phyloP scores from a whole-genome alignment of 1,139 yeast genomes.

The Blastobotrys buckinghamii region DNA sequence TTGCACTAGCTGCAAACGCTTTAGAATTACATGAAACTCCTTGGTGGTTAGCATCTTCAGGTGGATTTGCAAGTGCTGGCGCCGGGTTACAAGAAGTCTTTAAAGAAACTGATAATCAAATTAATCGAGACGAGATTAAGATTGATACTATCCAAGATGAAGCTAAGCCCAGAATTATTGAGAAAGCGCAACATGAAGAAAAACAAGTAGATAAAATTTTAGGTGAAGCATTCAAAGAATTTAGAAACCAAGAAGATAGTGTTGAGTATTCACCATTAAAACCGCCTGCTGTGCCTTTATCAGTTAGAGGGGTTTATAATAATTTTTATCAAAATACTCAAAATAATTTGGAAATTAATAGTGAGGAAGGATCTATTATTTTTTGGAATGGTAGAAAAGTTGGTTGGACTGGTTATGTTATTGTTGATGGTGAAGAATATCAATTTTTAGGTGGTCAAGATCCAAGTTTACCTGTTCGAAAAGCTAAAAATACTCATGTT shows the following conservation, averaged over 20 bases:
- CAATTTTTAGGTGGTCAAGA: slow-evolving; percentile 4
- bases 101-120: background rate
- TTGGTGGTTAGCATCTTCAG: background rate
- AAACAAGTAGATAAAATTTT: background rate
- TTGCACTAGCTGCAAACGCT: background rate
- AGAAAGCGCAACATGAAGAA: no score
- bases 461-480: background rate
- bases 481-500: slow-evolving; percentile 2
- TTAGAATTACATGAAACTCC: background rate
- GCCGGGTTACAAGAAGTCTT: background rate
- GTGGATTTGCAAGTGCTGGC: background rate
- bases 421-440: slow-evolving; percentile 6
- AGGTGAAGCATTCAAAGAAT: background rate
- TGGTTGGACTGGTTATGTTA: slow-evolving; percentile 7
- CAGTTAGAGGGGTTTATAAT: slow-evolving; percentile 8
- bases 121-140: no score
- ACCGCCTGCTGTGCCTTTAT: slow-evolving; percentile 11
- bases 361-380: slow-evolving; percentile 2
- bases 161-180: no score
- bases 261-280: slow-evolving; percentile 7
- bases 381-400: slow-evolving; percentile 7
- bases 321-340: slow-evolving; percentile 3
- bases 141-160: no score
- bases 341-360: slow-evolving; percentile 2
- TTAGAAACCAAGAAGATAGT: no score